These are phyloP conservation scores for Tricholomella constricta DNA, from an alignment of 768 basidiomycete species.

Conservation along the genomic window DNA sequence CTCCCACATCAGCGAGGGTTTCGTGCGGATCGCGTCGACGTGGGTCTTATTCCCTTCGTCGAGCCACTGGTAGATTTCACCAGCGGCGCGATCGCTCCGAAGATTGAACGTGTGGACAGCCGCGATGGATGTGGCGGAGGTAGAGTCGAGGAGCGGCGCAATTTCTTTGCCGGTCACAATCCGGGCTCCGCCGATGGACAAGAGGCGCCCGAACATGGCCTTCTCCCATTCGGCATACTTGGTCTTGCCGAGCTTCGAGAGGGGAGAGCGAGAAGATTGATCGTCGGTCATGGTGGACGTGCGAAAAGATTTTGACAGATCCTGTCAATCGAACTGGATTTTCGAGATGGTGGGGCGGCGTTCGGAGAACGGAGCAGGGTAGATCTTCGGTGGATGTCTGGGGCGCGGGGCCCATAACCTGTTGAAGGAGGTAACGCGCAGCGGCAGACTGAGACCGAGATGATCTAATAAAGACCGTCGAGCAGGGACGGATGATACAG, in stretches of 20 bases:
- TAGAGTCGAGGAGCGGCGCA: neutral
- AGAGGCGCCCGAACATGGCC: neutral
- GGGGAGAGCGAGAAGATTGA: neutral
- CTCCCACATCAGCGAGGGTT: neutral
- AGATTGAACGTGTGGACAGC: no score
- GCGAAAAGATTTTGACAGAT: neutral
- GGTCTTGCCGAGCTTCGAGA: neutral
- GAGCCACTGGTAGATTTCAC: no score
- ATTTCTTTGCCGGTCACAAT: neutral
- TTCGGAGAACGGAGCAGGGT: neutral
- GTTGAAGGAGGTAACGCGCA: no score
- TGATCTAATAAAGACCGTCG: no score
- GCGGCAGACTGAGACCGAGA: no score
- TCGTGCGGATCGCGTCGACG: neutral
- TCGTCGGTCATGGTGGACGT: neutral
- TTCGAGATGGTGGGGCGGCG: neutral
- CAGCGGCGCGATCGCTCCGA: no score
- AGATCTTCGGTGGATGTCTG: neutral
- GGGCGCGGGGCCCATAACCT: neutral
- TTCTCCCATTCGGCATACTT: no score
- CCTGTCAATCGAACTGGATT: neutral
- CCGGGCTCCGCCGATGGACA: neutral
- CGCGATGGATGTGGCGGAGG: neutral
- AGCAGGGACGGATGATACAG: no score
- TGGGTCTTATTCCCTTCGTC: slow-evolving; percentile 3